A percentile compares a stretch with the other conserved stretches of the same genome.
These are phyloP conservation scores for Alternaria tenuissima DNA, from an alignment of 2,329 filamentous ascomycete species.

Conservation along the genomic window DNA sequence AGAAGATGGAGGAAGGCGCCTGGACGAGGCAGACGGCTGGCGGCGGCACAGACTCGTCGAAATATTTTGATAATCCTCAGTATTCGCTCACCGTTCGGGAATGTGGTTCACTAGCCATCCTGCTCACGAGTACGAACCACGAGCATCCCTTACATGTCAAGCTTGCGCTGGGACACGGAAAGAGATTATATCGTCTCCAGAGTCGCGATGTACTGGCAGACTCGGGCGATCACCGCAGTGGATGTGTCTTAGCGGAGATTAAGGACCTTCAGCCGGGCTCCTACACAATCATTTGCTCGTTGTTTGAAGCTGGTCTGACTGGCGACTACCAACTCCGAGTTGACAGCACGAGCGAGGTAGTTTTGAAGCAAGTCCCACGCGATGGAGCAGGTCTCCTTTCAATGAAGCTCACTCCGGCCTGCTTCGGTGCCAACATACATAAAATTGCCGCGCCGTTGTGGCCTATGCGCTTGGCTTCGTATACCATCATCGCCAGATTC, in stretches of 20 bases:
- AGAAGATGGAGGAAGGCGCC: slow-evolving; percentile 66
- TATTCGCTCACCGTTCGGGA: slow-evolving; percentile 71
- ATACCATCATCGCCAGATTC: slow-evolving; percentile 65
- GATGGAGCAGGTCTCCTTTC: slow-evolving; percentile 79
- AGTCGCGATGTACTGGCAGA: slow-evolving; percentile 80
- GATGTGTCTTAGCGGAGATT: slow-evolving; percentile 75
- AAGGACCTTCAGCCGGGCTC: slow-evolving; percentile 70
- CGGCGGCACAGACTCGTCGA: slow-evolving; percentile 78
- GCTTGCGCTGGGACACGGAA: slow-evolving; percentile 78
- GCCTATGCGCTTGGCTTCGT: slow-evolving; percentile 65
- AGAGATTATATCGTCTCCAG: slow-evolving; percentile 73
- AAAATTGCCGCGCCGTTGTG: slow-evolving; percentile 63
- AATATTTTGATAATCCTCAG: slow-evolving; percentile 88
- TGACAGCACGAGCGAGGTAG: slow-evolving; percentile 67
- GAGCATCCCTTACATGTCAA: slow-evolving; percentile 85
- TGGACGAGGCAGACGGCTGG: slow-evolving; percentile 86
- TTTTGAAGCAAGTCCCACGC: slow-evolving; percentile 68
- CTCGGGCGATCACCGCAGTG: slow-evolving; percentile 87
- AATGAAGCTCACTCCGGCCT: slow-evolving; percentile 63
- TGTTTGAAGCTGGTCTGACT: slow-evolving; percentile 82
- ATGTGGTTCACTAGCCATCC: slow-evolving; percentile 71
- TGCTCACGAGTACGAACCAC: slow-evolving; percentile 72
- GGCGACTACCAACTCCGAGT: slow-evolving; percentile 79
- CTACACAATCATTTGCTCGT: slow-evolving; percentile 91
- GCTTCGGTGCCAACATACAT: slow-evolving; percentile 61